Evolutionary conservation across 805 yeast genomes (phyloP).

Genomic region (Cyberlindnera saturnus): DNA sequence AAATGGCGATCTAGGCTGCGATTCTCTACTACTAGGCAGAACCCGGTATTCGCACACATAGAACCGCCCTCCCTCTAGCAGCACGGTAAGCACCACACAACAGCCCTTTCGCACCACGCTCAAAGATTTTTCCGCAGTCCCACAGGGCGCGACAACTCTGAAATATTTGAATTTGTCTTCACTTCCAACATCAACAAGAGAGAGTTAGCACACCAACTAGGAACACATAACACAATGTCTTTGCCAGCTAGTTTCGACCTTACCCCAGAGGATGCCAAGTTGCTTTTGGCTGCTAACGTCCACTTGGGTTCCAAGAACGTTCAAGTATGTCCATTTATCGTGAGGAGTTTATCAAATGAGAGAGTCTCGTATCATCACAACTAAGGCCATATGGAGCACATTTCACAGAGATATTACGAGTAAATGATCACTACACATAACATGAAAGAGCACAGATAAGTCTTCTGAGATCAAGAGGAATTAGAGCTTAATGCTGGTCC

Average conservation of each 20-base stretch:
- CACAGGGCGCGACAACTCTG: constrained; percentile 15
- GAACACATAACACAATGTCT: constrained; percentile 45
- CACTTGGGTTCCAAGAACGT: constrained; percentile 99
- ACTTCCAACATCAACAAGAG: constrained; percentile 2
- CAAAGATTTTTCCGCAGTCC: constrained; percentile 9
- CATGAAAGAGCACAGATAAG: no score
- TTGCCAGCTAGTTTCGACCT: constrained; percentile 85
- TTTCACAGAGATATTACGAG: no score
- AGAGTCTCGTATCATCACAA: no score
- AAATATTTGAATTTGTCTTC: constrained; percentile 18
- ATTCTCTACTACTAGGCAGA: no score
- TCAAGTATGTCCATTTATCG: constrained; percentile 61
- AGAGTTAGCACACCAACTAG: constrained; percentile 5
- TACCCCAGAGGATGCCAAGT: constrained; percentile 98
- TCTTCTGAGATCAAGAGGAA: no score
- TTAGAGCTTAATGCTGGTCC: no score
- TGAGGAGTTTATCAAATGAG: no score
- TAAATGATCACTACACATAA: no score
- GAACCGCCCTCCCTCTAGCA: no score
- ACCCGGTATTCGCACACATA: no score
- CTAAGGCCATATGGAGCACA: no score
- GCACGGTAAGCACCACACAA: no score
- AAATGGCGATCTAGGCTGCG: neutral
- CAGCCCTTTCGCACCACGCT: neutral
- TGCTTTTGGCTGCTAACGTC: constrained; percentile 98